phyloP scores from a whole-genome alignment of 345 rosid genomes.

The Bruguiera sexangula region DNA sequence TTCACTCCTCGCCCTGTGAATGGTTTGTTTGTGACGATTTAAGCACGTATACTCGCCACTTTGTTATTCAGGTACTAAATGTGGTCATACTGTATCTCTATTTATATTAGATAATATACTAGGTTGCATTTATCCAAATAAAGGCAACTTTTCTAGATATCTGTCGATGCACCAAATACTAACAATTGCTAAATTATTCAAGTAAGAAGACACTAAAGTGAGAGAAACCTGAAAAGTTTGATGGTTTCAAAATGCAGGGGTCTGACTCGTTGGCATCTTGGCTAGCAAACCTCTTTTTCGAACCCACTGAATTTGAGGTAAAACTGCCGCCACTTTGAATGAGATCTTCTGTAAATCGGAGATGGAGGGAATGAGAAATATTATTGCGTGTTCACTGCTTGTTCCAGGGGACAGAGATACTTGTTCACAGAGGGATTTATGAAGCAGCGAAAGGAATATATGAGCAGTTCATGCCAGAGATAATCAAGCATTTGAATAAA shows the following conservation, averaged over 20 bases:
- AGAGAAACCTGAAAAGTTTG: not conserved
- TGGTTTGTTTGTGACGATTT: constrained; percentile 88
- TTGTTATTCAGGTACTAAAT: constrained; percentile 76
- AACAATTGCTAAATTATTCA: not conserved
- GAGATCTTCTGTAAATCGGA: not conserved
- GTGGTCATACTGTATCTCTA: constrained; percentile 6
- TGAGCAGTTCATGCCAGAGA: constrained; percentile 71
- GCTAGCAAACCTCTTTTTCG: constrained; percentile 90
- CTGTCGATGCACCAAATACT: not conserved
- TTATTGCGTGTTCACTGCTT: not conserved
- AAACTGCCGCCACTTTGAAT: not conserved
- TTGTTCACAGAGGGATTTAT: constrained; percentile 92
- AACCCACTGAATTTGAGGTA: constrained; percentile 86
- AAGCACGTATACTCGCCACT: constrained; percentile 63
- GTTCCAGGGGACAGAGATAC: constrained; percentile 62
- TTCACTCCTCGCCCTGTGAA: constrained; percentile 83
- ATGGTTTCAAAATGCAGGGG: constrained; percentile 42
- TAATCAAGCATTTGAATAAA: constrained; percentile 54
- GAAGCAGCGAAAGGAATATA: constrained; percentile 94
- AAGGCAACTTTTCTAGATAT: not conserved
- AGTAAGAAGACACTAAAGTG: not conserved
- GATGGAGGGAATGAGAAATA: not conserved
- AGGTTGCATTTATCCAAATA: not conserved
- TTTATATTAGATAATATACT: not conserved
- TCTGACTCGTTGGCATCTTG: constrained; percentile 89